Percentiles rank a stretch among this genome's conserved stretches.
These are phyloP conservation scores for Vigna nakashimae DNA, from an alignment of 306 rosid genomes.

Conservation along the genomic window DNA sequence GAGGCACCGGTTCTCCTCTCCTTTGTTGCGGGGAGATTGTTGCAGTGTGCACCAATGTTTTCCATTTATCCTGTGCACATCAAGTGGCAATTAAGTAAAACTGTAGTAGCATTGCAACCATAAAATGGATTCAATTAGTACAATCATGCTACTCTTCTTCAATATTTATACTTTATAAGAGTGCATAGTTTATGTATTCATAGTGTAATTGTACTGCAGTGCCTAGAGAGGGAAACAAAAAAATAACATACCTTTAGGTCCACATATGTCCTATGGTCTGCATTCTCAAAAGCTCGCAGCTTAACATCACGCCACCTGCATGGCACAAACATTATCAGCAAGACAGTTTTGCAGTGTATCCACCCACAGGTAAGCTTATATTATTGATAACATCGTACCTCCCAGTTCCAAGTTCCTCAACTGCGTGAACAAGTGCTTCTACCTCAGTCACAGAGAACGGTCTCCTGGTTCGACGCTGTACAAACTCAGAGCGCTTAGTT, in stretches of 20 bases:
- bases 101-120: conserved; percentile 4
- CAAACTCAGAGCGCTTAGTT: conserved; percentile 71
- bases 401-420: conserved; percentile 98
- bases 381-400: conserved; percentile 61
- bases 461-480: conserved; percentile 91
- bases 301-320: conserved; percentile 98
- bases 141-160: not conserved
- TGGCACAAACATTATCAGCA: conserved; percentile 41
- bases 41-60: conserved; percentile 95
- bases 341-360: conserved; percentile 27
- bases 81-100: conserved; percentile 13
- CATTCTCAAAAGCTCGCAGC: conserved; percentile 84
- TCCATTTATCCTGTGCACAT: conserved; percentile 89
- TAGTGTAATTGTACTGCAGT: not conserved
- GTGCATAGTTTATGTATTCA: too few relatives aligned
- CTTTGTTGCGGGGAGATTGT: conserved; percentile 90
- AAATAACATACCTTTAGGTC: conserved; percentile 78
- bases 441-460: conserved; percentile 95
- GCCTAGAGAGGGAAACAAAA: conserved; percentile 14
- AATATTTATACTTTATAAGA: too few relatives aligned
- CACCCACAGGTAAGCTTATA: not conserved
- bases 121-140: conserved; percentile 15
- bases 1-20: conserved; percentile 98
- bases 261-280: conserved; percentile 95
- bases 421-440: conserved; percentile 91